Base-by-base conservation (phyloP, 495 filamentous ascomycete genomes). In the Lepraria neglecta region DNA sequence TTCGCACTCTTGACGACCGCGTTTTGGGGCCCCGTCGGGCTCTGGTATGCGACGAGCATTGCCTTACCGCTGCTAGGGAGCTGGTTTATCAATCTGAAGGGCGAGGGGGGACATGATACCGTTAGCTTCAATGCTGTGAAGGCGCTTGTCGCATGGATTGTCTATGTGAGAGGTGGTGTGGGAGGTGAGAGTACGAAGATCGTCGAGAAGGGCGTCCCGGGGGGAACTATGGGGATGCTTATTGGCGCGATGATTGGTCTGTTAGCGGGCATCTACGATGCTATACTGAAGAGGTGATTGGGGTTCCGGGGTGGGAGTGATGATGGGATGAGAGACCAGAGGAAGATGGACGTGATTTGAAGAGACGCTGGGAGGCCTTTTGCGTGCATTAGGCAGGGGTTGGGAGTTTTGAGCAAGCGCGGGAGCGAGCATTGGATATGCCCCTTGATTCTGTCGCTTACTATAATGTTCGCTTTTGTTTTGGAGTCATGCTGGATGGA, bases 61-160 rank as follows among this genome's bases (percentile, higher is more conserved):
- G 31, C 87, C 15, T 54, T 92, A 63, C 94, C 94, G 4, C 66
- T 85, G 58, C 58, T 86, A 30, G 79, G 82, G 42, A 89, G 87
- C 1, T 97, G 91, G 69, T 92, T 97, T 70, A 83, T 95, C 77
- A 97, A 98, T 71, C 68, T 97, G 66, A 87, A 82, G 56, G 64
- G 68, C 33, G 76, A 81, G 46, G 79, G 85, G 33, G 79, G 74
- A 12, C 84, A 91, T 61, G 94, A 98, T 70, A 92, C 92, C 24
- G 74, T 97, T 62, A 87, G 84, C 59, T 98, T 92, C 72, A 94
- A 91, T 73, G 83, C 96, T 56, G 83, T 82, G 67, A 95, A 95
- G 78, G 91, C 86, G 0, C 63, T 96, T 60, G 69, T 90, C 46
- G 83, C 88, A 10, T 95, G 87, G 70, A 74, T 90, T 5, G 85